phyloP scores from a whole-genome alignment of 768 basidiomycete genomes.

The Antrodiella citrinella region DNA sequence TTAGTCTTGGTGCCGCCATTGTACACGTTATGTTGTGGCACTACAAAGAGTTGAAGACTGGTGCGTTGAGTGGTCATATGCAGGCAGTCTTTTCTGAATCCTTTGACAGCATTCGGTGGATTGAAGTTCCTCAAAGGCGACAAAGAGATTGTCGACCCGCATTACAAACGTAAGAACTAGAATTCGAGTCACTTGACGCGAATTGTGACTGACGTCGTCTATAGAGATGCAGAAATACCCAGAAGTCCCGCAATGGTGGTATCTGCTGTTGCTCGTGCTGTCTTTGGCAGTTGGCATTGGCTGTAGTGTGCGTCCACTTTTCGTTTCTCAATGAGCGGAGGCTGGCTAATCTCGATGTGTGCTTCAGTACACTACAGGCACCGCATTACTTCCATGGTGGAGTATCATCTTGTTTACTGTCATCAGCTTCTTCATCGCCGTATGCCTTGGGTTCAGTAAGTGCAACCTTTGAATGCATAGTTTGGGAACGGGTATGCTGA shows the following conservation, averaged over 20 bases:
- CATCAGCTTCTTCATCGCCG: conserved; percentile 30
- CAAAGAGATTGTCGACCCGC: conserved; percentile 41
- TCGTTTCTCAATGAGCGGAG: too few relatives aligned
- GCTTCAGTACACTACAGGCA: conserved; percentile 24
- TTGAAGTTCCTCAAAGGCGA: conserved; percentile 30
- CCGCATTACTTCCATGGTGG: conserved; percentile 46
- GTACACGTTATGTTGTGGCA: conserved; percentile 45
- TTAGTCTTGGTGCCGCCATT: conserved; percentile 41
- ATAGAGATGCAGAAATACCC: conserved; percentile 42
- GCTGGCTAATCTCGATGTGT: background rate
- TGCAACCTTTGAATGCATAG: background rate
- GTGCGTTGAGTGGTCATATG: conserved; percentile 17
- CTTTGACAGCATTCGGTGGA: conserved; percentile 31
- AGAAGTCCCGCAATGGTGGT: conserved; percentile 50
- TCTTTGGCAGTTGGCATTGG: conserved; percentile 44
- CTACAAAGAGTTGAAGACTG: conserved; percentile 38
- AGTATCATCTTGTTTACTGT: conserved; percentile 41
- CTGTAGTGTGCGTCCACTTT: conserved; percentile 21
- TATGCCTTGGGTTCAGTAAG: conserved; percentile 30
- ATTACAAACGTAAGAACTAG: conserved; percentile 32
- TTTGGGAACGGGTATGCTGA: background rate
- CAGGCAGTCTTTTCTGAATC: background rate
- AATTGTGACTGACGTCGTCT: background rate
- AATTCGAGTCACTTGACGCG: background rate
- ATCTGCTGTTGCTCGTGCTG: conserved; percentile 33